phyloP scores from a whole-genome alignment of 2,329 filamentous ascomycete species.

The Scedosporium aurantiacum region DNA sequence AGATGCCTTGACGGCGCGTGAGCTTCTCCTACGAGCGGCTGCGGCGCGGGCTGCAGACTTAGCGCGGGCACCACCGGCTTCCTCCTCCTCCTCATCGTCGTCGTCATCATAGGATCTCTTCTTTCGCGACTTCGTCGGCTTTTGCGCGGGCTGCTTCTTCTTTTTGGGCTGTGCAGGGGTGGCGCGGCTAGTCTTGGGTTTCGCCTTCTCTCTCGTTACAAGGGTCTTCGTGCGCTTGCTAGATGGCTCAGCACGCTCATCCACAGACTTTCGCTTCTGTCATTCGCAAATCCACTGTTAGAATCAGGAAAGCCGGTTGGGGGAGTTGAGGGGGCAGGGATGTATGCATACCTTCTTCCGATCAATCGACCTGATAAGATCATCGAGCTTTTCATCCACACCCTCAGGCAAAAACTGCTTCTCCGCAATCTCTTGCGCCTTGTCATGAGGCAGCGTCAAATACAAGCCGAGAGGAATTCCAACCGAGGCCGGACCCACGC shows the following conservation, averaged over 20 bases:
- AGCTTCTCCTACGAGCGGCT: constrained; percentile 44
- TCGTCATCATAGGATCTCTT: constrained; percentile 11
- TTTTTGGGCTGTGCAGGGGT: neutral
- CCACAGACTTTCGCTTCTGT: constrained; percentile 46
- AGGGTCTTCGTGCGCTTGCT: constrained; percentile 22
- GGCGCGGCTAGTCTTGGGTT: constrained; percentile 16
- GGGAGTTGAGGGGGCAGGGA: neutral
- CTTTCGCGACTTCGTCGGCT: constrained; percentile 12
- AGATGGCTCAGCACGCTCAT: constrained; percentile 36
- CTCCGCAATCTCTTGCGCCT: constrained; percentile 75
- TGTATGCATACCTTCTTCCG: constrained; percentile 50
- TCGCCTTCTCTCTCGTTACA: constrained; percentile 16
- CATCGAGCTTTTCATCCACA: constrained; percentile 65
- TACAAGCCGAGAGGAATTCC: constrained; percentile 74
- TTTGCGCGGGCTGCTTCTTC: constrained; percentile 7
- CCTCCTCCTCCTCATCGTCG: constrained; percentile 2
- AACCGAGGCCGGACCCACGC: constrained; percentile 71
- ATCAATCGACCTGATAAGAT: constrained; percentile 52
- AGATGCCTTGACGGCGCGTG: constrained; percentile 35
- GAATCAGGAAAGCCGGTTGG: neutral
- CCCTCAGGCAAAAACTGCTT: constrained; percentile 75
- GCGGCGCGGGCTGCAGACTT: constrained; percentile 13
- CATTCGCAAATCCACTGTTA: neutral
- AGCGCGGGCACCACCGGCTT: neutral
- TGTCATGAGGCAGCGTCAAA: constrained; percentile 56